Evolutionary conservation across 768 basidiomycete genomes (phyloP), one percentile per base, ranked within the genome.

Genomic region (Leucosporidium yakuticum): DNA sequence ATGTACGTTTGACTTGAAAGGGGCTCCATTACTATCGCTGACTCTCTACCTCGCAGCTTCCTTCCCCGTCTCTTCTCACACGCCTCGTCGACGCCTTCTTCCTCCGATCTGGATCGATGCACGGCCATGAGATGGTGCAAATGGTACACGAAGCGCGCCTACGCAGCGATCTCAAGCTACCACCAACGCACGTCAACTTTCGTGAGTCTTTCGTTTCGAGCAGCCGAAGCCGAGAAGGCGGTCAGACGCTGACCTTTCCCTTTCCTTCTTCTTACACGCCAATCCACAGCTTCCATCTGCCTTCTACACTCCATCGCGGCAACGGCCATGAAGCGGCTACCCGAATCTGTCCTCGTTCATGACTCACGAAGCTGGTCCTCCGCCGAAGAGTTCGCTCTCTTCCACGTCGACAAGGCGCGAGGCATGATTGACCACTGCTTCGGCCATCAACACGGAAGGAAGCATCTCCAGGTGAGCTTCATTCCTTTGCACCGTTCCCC

Each of bases 61-160:
- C 74, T 1, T 49, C 68, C 0, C 73, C 66, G 23, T 60, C 64
- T 1, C 49, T 75, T 4, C 65, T 73, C 39, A 60, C 34, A n/a
- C 62, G 60, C 5, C 68, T 75, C 49, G 25, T 71, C 68, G 74
- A 75, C 36, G 61, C 73, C 32, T 75, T 39, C 63, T 74, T 75
- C 55, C 25, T 12, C 21, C 60, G 63, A 23, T 50, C 66, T 11
- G 70, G 69, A 50, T 34, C 64, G 20, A 32, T 50, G 21, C 32
- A 31, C 4, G 69, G 62, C 3, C 39, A 44, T 15, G 39, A 44
- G 14, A 44, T 44, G 39, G 39, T 44, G 39, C 17, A 8, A 8
- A 56, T 75, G 64, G n/a, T 75, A 63, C 66, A 73, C 57, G 23
- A 55, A 12, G 62, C 17, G 2, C 23, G 31, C n/a, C 70, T 74